These are phyloP conservation scores for Gossypium australe DNA, from an alignment of 345 rosid species.

Conservation along the genomic window DNA sequence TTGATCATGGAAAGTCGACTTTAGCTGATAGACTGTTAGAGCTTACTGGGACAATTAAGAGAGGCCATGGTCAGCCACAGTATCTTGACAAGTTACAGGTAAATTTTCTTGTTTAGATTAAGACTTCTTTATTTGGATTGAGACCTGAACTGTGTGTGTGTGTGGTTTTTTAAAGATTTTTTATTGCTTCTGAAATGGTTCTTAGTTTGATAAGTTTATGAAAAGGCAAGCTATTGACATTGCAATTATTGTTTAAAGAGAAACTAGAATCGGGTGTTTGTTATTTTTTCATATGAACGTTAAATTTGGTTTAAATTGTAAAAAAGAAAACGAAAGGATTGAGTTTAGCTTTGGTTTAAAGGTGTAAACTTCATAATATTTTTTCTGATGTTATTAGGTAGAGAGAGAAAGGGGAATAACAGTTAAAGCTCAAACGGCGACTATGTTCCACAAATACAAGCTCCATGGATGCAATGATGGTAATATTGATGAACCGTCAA, in stretches of 20 bases:
- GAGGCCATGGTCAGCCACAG: conserved; percentile 96
- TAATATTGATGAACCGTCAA: conserved; percentile 29
- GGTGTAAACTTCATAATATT: neutral
- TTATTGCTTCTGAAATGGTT: neutral
- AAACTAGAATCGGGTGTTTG: neutral
- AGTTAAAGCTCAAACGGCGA: conserved; percentile 96
- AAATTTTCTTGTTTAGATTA: neutral
- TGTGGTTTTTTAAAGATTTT: neutral
- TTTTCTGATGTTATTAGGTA: conserved; percentile 44
- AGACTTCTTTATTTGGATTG: neutral
- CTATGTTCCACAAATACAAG: conserved; percentile 69
- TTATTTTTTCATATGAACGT: neutral
- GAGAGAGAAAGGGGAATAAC: conserved; percentile 99
- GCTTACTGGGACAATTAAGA: conserved; percentile 89
- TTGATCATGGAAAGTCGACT: conserved; percentile 95
- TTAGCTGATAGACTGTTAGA: conserved; percentile 95
- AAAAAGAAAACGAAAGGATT: neutral
- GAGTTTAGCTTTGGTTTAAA: neutral
- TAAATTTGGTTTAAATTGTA: neutral
- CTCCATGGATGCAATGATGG: conserved; percentile 9
- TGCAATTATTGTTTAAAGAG: neutral
- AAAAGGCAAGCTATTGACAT: neutral
- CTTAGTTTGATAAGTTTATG: neutral
- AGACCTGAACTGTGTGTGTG: too few relatives aligned
- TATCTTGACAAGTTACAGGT: conserved; percentile 96